Conservation (phyloP, 352 stramenopile species). For the Phytopythium cucurbitacearum region DNA sequence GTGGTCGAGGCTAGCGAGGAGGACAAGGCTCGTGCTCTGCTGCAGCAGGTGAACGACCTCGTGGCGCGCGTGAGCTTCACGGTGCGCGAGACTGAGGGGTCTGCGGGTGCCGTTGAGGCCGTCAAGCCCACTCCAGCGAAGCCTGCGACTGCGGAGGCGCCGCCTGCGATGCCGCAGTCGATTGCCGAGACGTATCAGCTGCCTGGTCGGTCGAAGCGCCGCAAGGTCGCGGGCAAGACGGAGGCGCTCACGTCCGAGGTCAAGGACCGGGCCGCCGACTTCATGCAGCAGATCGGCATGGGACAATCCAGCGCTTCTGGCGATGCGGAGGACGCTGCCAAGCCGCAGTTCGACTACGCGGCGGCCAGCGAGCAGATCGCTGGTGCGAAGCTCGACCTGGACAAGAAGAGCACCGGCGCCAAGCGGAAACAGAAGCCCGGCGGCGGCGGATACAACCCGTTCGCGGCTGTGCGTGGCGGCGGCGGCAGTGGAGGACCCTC, state of each 20-base stretch:
- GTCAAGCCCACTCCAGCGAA: conserved; percentile 9
- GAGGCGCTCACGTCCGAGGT: conserved; percentile 16
- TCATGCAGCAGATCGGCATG: conserved; percentile 41
- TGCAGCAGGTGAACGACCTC: conserved; percentile 57
- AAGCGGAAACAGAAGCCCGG: conserved; percentile 38
- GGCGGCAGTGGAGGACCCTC: conserved; percentile 6
- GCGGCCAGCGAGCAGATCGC: conserved; percentile 35
- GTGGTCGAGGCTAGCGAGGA: not conserved
- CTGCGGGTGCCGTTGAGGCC: conserved; percentile 3
- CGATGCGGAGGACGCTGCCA: conserved; percentile 4
- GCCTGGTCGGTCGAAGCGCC: conserved; percentile 57
- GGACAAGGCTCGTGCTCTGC: conserved; percentile 14
- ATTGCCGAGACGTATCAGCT: conserved; percentile 77
- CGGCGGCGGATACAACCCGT: conserved; percentile 68
- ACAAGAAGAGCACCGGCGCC: conserved; percentile 6
- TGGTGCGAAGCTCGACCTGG: conserved; percentile 42
- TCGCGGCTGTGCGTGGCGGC: conserved; percentile 50
- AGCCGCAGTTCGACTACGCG: conserved; percentile 52
- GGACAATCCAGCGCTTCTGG: not conserved
- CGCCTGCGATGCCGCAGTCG: conserved; percentile 45
- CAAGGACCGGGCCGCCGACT: conserved; percentile 34
- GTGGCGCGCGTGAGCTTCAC: conserved; percentile 53
- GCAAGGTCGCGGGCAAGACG: conserved; percentile 31
- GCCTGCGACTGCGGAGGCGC: conserved; percentile 7
- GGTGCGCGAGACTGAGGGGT: conserved; percentile 41